phyloP scores from a whole-genome alignment of 306 rosid species.

The Acacia acuminata region DNA sequence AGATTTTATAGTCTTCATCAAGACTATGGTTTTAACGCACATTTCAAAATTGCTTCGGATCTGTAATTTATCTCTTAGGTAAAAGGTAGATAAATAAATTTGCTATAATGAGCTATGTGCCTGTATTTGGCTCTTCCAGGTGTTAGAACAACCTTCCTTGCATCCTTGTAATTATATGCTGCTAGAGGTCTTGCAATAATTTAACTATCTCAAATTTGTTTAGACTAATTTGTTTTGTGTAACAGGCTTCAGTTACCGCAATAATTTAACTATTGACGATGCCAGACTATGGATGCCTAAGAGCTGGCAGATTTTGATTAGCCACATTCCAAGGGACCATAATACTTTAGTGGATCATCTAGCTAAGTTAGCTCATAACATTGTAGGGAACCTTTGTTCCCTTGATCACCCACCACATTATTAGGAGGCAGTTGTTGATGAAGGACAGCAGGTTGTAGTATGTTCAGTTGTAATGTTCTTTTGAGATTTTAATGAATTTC shows the following conservation, averaged over 20 bases:
- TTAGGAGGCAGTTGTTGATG: too few species aligned
- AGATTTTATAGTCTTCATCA: constrained; percentile 39
- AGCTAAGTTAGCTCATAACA: too few species aligned
- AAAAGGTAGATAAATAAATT: constrained; percentile 74
- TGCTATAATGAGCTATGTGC: constrained; percentile 36
- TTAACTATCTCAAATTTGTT: not conserved
- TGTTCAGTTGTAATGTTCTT: too few species aligned
- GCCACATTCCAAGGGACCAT: too few species aligned
- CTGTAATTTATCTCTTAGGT: constrained; percentile 43
- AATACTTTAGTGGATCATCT: too few species aligned
- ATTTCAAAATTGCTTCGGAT: constrained; percentile 29
- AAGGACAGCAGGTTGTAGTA: too few species aligned
- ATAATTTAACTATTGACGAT: too few species aligned
- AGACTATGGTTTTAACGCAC: constrained; percentile 22
- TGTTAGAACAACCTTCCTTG: constrained; percentile 16
- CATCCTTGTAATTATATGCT: constrained; percentile 33
- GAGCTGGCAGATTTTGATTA: too few species aligned
- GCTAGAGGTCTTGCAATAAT: constrained; percentile 28
- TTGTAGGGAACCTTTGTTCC: too few species aligned
- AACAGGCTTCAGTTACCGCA: not conserved
- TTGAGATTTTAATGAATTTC: too few species aligned
- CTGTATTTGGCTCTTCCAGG: constrained; percentile 29
- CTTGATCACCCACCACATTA: too few species aligned
- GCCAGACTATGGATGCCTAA: too few species aligned
- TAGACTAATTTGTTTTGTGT: constrained; percentile 4